Evolutionary conservation across 345 rosid genomes (phyloP).

Genomic region (Xanthoceras sorbifolium): DNA sequence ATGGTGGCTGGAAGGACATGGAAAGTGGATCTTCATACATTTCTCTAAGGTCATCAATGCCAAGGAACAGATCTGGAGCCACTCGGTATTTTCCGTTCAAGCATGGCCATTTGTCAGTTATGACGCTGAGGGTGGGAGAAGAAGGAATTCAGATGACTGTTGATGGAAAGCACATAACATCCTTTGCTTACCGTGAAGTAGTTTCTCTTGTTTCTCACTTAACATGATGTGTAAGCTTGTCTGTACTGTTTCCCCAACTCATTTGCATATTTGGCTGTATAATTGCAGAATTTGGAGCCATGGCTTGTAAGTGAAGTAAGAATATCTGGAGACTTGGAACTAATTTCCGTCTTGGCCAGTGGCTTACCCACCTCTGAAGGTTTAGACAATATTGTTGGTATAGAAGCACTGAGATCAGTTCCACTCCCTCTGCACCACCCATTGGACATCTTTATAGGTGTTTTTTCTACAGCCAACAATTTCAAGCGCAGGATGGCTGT

Average conservation of each 20-base stretch:
- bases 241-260: not conserved
- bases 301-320: constrained; percentile 47
- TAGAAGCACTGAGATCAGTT: constrained; percentile 32
- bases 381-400: constrained; percentile 34
- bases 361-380: constrained; percentile 46
- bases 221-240: not conserved
- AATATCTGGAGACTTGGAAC: constrained; percentile 42
- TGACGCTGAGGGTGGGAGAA: constrained; percentile 41
- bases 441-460: constrained; percentile 40
- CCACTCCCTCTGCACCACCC: constrained; percentile 23
- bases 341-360: constrained; percentile 36
- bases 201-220: constrained; percentile 10
- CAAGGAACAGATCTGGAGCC: constrained; percentile 18
- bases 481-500: constrained; percentile 49
- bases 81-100: constrained; percentile 41
- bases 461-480: constrained; percentile 50
- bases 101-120: constrained; percentile 40
- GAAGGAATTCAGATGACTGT: constrained; percentile 50
- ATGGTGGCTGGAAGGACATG: constrained; percentile 10
- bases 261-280: not conserved
- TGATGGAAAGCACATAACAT: constrained; percentile 50
- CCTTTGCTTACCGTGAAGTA: constrained; percentile 46
- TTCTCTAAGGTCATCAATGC: constrained; percentile 10
- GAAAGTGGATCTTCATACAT: constrained; percentile 6
- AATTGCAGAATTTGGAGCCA: constrained; percentile 43